Percentiles rank a stretch among this genome's conserved stretches.
These are phyloP conservation scores for Trichoderma sp. DNA, from an alignment of 2,329 filamentous ascomycete genomes.

Conservation along the genomic window DNA sequence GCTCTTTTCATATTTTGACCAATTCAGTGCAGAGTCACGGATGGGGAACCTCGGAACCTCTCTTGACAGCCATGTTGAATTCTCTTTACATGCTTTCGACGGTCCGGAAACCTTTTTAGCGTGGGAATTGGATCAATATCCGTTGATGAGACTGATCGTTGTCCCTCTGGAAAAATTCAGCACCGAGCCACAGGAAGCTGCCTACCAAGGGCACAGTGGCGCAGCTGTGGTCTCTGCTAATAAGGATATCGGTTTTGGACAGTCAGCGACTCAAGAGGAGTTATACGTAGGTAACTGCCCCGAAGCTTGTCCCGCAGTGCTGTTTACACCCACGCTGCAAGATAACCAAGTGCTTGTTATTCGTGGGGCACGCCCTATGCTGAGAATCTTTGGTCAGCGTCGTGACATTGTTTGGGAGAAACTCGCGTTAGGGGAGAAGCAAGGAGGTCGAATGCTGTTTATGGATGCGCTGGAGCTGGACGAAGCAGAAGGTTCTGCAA, in stretches of 20 bases:
- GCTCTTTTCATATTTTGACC: constrained; percentile 36
- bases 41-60: constrained; percentile 7
- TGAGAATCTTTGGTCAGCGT: constrained; percentile 35
- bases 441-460: constrained; percentile 37
- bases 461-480: constrained; percentile 44
- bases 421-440: constrained; percentile 21
- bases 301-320: constrained; percentile 39
- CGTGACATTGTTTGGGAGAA: constrained; percentile 34
- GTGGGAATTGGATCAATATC: background rate
- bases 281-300: constrained; percentile 40
- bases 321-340: constrained; percentile 36
- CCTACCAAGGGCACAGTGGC: constrained; percentile 31
- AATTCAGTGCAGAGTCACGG: constrained; percentile 18
- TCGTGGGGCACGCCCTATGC: constrained; percentile 35
- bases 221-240: constrained; percentile 40
- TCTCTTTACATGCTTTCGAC: constrained; percentile 29
- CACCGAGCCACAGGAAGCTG: constrained; percentile 31
- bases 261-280: constrained; percentile 43
- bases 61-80: constrained; percentile 23
- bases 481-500: constrained; percentile 27
- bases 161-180: constrained; percentile 31
- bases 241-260: constrained; percentile 39
- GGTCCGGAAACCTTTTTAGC: background rate
- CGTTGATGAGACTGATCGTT: constrained; percentile 27
- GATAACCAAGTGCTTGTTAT: constrained; percentile 35